phyloP scores from a whole-genome alignment of 805 yeast species.

The Nakazawaea pomicola region DNA sequence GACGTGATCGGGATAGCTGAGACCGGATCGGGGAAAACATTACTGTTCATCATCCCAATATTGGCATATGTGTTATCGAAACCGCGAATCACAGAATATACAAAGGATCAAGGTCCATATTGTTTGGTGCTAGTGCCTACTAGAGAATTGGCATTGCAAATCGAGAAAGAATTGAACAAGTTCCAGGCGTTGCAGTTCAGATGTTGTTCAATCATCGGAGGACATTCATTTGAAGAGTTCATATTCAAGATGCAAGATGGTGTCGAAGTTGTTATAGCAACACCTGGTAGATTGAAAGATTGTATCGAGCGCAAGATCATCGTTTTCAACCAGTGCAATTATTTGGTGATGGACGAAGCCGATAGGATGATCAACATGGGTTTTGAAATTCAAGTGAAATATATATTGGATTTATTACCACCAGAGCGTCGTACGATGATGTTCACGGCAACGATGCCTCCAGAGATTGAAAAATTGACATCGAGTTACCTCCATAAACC shows the following conservation, averaged over 20 bases:
- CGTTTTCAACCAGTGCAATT: conserved; percentile 54
- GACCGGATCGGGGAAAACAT: conserved; percentile 94
- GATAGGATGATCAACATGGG: conserved; percentile 96
- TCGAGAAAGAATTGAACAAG: conserved; percentile 58
- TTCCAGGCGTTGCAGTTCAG: conserved; percentile 33
- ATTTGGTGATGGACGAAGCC: conserved; percentile 85
- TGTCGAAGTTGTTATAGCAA: conserved; percentile 81
- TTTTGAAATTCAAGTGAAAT: conserved; percentile 73
- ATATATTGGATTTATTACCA: conserved; percentile 55
- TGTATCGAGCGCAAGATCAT: conserved; percentile 66
- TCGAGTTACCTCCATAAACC: conserved; percentile 58
- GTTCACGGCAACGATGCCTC: conserved; percentile 94
- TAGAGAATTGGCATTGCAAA: conserved; percentile 89
- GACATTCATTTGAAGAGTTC: conserved; percentile 78
- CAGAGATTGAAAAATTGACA: conserved; percentile 63
- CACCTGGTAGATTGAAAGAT: conserved; percentile 90
- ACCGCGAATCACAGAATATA: conserved; percentile 40
- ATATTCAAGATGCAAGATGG: conserved; percentile 53
- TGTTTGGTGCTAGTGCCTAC: conserved; percentile 86
- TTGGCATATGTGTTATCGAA: conserved; percentile 46
- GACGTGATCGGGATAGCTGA: conserved; percentile 91
- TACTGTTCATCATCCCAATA: conserved; percentile 76
- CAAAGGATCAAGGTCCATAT: conserved; percentile 62
- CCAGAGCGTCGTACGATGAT: conserved; percentile 62
- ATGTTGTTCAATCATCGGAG: conserved; percentile 77